Evolutionary conservation across 139 green algal genomes (phyloP).

Genomic region (Nannochloris sp.): DNA sequence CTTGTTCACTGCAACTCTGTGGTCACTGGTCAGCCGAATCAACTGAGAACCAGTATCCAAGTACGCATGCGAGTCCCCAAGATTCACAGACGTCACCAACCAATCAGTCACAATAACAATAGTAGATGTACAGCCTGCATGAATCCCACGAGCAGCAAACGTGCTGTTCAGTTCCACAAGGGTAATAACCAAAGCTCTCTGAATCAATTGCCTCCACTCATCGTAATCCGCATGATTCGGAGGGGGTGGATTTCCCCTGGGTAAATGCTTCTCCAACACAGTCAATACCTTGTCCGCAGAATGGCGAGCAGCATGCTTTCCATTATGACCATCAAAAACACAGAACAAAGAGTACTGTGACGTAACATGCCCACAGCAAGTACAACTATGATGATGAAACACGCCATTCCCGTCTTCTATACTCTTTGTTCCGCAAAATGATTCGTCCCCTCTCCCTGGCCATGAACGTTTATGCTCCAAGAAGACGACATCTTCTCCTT

Average conservation of each 20-base stretch:
- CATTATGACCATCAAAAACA: conserved; percentile 63
- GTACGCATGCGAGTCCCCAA: conserved; percentile 75
- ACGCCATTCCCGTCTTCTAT: background rate
- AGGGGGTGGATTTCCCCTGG: background rate
- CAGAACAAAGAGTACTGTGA: conserved; percentile 30
- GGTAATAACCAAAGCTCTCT: conserved; percentile 30
- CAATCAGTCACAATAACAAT: conserved; percentile 50
- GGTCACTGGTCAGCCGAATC: conserved; percentile 35
- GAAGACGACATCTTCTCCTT: conserved; percentile 23
- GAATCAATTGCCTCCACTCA: conserved; percentile 17
- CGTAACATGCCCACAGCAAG: background rate
- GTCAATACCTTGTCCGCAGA: conserved; percentile 3
- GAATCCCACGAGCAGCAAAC: conserved; percentile 33
- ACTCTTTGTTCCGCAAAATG: background rate
- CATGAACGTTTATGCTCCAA: conserved; percentile 24
- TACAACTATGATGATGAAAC: background rate
- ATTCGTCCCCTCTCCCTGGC: conserved; percentile 5
- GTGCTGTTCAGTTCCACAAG: conserved; percentile 24
- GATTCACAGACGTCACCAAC: conserved; percentile 71
- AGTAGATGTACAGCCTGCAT: conserved; percentile 47
- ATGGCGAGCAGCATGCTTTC: conserved; percentile 26
- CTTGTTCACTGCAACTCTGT: conserved; percentile 37
- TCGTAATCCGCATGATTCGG: background rate
- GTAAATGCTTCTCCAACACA: conserved; percentile 21
- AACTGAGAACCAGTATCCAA: conserved; percentile 56